These are phyloP conservation scores for Gossypium australe DNA, from an alignment of 345 rosid genomes.

Conservation along the genomic window DNA sequence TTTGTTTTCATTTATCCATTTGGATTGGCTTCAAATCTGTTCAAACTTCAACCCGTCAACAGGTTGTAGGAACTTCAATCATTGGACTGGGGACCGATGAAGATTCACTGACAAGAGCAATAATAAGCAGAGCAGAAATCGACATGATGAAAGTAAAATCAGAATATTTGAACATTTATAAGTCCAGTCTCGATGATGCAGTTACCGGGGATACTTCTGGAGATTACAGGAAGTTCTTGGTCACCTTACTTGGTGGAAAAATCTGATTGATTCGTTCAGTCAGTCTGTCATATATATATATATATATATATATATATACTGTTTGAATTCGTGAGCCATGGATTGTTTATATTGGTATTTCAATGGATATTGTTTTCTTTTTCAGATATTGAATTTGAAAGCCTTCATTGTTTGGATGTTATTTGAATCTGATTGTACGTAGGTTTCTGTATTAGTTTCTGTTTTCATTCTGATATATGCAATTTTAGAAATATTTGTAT, in stretches of 20 bases:
- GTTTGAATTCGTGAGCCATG: neutral
- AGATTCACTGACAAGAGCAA: constrained; percentile 70
- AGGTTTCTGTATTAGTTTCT: neutral
- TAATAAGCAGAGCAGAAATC: constrained; percentile 68
- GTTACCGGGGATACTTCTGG: constrained; percentile 77
- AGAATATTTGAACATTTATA: constrained; percentile 44
- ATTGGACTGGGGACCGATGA: constrained; percentile 84
- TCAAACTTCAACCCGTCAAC: constrained; percentile 14
- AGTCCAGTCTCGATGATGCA: constrained; percentile 52
- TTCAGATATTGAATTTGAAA: neutral
- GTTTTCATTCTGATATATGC: neutral
- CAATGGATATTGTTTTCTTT: no score
- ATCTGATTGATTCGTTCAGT: constrained; percentile 24
- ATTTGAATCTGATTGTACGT: neutral
- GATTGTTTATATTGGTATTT: neutral
- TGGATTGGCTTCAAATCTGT: neutral
- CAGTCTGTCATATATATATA: neutral
- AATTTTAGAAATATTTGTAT: no score
- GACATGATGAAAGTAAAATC: constrained; percentile 68
- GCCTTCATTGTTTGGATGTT: neutral
- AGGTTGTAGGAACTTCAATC: constrained; percentile 57
- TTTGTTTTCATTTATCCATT: neutral
- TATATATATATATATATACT: neutral
- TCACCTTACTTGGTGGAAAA: constrained; percentile 64
- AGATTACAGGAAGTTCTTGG: constrained; percentile 55